Evolutionary conservation across 768 basidiomycete genomes (phyloP), one percentile per base, ranked within the genome.

Genomic region (Agaricus blazei): DNA sequence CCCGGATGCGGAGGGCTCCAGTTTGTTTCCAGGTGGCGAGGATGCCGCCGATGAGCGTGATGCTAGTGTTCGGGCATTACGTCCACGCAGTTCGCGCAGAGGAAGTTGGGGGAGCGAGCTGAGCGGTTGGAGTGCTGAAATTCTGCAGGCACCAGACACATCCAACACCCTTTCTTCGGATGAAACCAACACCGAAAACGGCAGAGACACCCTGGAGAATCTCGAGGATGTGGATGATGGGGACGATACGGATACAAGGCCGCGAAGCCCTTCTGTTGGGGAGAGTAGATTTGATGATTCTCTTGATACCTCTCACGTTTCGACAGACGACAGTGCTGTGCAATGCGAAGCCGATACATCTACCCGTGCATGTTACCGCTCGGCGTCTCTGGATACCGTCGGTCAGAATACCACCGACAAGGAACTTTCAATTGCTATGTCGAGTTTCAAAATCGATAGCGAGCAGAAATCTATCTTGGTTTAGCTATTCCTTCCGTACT

Each of bases 41-140:
- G 87, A 86, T 50, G 87, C 81, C 50, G 64, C 82, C 48, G 79
- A 84, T 60, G 79, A 80, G 52, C 77, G 85, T 36, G 92, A 91
- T 61, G 94, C 94, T 1, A 93, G 90, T 63, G 85, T 97, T 26
- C 79, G 93, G 6, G 95, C 94, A n/a, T 72, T 97, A 62, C 74
- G 93, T 58, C 90, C 91, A 1, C 75, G 93, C 55, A 90, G 90
- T 69, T 90, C 90, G 8, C 78, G 93, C 62, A 76, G 91, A 62
- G 88, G 89, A 0, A 95, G 93, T 63, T 95, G 93, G 90, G 95
- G 90, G 62, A 94, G 93, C 63, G 88, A 88, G 64, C 86, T 82
- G 26, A 93, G 90, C 60, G 80, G 87, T 42, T 95, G 92, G 92
- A 93, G 90, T 66, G 91, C 93, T 5, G 74, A 78, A 58, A 70